These are phyloP conservation scores for Arabidopsis hybrid DNA, from an alignment of 441 rosid genomes.

Conservation along the genomic window DNA sequence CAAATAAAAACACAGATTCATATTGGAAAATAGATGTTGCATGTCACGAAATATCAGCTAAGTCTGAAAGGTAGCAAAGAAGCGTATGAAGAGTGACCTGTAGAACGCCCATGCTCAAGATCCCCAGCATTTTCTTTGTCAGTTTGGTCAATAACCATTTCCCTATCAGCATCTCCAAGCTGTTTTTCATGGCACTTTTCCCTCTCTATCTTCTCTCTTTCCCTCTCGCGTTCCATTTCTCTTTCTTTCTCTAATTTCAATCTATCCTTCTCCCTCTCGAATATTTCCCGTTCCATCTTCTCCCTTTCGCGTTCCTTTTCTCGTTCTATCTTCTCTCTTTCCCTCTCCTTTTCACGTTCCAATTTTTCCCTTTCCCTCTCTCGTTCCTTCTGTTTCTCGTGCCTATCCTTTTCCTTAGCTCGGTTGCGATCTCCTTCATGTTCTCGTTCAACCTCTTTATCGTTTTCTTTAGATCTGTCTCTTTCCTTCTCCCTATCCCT, in stretches of 20 bases:
- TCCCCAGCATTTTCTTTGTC: slow-evolving; percentile 56
- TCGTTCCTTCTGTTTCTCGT: slow-evolving; percentile 59
- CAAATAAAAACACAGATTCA: slow-evolving; percentile 16
- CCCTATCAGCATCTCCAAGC: slow-evolving; percentile 63
- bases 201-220: slow-evolving; percentile 52
- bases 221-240: slow-evolving; percentile 54
- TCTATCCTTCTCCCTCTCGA: slow-evolving; percentile 51
- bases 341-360: slow-evolving; percentile 50
- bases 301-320: slow-evolving; percentile 56
- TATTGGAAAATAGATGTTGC: slow-evolving; percentile 5
- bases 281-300: slow-evolving; percentile 55
- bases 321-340: slow-evolving; percentile 49
- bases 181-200: slow-evolving; percentile 69
- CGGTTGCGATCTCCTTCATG: slow-evolving; percentile 55
- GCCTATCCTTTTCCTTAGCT: slow-evolving; percentile 57
- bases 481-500: slow-evolving; percentile 63
- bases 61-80: slow-evolving; percentile 6
- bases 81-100: slow-evolving; percentile 47
- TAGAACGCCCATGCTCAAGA: slow-evolving; percentile 69
- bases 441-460: slow-evolving; percentile 53
- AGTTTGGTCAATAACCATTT: slow-evolving; percentile 59
- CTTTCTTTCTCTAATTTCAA: slow-evolving; percentile 38
- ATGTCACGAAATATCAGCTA: neutral
- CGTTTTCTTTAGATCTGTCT: slow-evolving; percentile 43
- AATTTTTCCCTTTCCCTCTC: slow-evolving; percentile 69